Evolutionary conservation across 2,329 filamentous ascomycete species (phyloP), one percentile per base, ranked within the genome.

Genomic region (Pseudocercospora macadamiae): DNA sequence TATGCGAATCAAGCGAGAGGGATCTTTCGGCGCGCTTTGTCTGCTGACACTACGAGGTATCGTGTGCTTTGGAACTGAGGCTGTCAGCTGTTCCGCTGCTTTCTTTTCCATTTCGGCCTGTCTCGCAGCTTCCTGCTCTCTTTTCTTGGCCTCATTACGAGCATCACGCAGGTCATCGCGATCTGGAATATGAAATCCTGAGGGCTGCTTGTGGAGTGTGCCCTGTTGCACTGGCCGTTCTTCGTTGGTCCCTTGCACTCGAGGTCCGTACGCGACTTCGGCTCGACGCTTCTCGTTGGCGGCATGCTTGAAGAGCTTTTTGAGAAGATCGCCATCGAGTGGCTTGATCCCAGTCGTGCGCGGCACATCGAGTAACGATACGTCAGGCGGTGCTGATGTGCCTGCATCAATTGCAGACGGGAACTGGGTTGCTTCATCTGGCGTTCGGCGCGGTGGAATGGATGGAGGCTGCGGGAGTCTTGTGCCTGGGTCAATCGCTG

Each of bases 241-340:
- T n/a, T n/a, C n/a, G n/a, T n/a, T n/a, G n/a, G n/a, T n/a, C n/a
- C n/a, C n/a, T n/a, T n/a, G n/a, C n/a, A n/a, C n/a, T n/a, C n/a
- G n/a, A 49, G 54, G 57, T 34, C 39, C 14, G 8, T 23, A n/a
- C 10, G 48, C 37, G 19, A 63, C 59, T 52, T 55, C 63, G n/a
- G 54, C 54, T 19, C 49, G 53, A 18, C 54, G 61, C 51, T 57
- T 64, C 36, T 61, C 65, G 44, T 64, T 67, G 25, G 63, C 56
- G 9, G 62, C 67, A 8, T 63, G 66, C 52, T 54, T 44, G 42
- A 62, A 64, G 9, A 67, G 56, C 51, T 60, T 62, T 10, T 59
- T 47, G 6, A 66, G 51, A 3, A 66, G 45, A 23, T 55, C 56
- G 14, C 56, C 59, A 25, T 60, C 55, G 12, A 63, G 34, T 6